These are phyloP conservation scores for Lichtheimia hyalospora DNA, from an alignment of 371 early-diverging fungal genomes.

Conservation along the genomic window DNA sequence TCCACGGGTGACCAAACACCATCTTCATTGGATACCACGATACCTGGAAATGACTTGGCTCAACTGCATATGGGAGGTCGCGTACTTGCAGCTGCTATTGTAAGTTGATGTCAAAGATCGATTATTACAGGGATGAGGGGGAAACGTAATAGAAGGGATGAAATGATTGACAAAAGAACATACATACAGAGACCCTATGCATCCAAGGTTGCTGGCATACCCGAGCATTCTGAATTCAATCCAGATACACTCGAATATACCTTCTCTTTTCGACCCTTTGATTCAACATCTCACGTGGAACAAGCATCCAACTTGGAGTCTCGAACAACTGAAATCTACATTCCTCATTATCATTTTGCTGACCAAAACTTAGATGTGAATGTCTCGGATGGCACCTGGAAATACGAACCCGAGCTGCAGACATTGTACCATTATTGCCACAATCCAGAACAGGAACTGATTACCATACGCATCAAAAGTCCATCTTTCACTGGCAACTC, in stretches of 20 bases:
- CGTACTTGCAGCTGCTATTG: constrained; percentile 77
- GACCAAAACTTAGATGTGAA: background rate
- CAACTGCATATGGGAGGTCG: constrained; percentile 70
- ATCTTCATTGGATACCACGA: constrained; percentile 1
- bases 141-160: background rate
- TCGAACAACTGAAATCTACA: constrained; percentile 9
- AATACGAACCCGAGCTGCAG: constrained; percentile 6
- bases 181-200: constrained; percentile 72
- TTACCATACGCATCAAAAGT: background rate
- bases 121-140: background rate
- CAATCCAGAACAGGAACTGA: background rate
- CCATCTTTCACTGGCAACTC: background rate
- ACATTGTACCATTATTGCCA: constrained; percentile 8
- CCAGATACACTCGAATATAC: constrained; percentile 56
- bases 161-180: background rate
- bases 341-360: constrained; percentile 12
- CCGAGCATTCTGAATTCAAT: constrained; percentile 60
- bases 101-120: constrained; percentile 20
- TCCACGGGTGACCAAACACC: background rate
- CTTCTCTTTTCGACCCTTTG: constrained; percentile 45
- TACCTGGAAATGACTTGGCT: constrained; percentile 12
- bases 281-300: constrained; percentile 5
- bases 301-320: background rate
- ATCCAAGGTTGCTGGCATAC: constrained; percentile 74
- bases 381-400: constrained; percentile 6